Evolutionary conservation across 495 filamentous ascomycete species (phyloP).

Genomic region (Penicillium herquei): DNA sequence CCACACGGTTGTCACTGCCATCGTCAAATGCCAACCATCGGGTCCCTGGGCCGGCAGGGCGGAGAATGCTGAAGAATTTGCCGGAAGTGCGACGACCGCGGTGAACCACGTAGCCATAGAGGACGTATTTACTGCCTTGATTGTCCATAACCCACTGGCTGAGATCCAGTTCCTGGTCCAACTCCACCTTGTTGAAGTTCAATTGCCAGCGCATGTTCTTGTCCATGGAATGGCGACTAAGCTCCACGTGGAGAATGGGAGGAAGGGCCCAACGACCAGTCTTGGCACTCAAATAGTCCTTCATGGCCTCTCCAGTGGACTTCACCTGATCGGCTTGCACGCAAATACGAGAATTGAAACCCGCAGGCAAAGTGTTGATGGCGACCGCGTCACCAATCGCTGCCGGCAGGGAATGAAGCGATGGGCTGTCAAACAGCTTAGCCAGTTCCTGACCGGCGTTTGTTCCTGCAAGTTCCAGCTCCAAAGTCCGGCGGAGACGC

Average conservation of each 20-base stretch:
- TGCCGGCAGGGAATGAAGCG: conserved; percentile 9
- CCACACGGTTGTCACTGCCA: conserved; percentile 53
- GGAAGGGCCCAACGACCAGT: conserved; percentile 43
- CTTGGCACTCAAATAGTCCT: conserved; percentile 30
- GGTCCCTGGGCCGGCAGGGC: conserved; percentile 54
- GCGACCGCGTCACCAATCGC: not conserved
- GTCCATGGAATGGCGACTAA: conserved; percentile 58
- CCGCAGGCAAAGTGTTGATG: conserved; percentile 35
- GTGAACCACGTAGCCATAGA: conserved; percentile 64
- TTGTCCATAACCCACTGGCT: conserved; percentile 32
- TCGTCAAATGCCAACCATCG: conserved; percentile 62
- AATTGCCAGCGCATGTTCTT: conserved; percentile 54
- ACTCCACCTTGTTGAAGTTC: conserved; percentile 52
- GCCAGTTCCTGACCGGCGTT: conserved; percentile 37
- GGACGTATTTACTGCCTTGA: conserved; percentile 47
- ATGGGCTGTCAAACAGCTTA: conserved; percentile 45
- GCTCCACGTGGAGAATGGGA: conserved; percentile 55
- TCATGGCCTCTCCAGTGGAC: conserved; percentile 33
- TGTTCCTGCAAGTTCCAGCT: conserved; percentile 51
- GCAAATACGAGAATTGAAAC: conserved; percentile 41
- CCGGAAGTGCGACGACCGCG: conserved; percentile 59
- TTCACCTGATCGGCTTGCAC: conserved; percentile 36
- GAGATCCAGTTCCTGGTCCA: conserved; percentile 55
- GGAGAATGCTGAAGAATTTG: conserved; percentile 60
- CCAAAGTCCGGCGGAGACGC: conserved; percentile 48